A percentile compares a stretch with the other conserved stretches of the same genome.
Evolutionary conservation across 495 filamentous ascomycete species (phyloP).

Genomic region (Chaetomium fimeti): DNA sequence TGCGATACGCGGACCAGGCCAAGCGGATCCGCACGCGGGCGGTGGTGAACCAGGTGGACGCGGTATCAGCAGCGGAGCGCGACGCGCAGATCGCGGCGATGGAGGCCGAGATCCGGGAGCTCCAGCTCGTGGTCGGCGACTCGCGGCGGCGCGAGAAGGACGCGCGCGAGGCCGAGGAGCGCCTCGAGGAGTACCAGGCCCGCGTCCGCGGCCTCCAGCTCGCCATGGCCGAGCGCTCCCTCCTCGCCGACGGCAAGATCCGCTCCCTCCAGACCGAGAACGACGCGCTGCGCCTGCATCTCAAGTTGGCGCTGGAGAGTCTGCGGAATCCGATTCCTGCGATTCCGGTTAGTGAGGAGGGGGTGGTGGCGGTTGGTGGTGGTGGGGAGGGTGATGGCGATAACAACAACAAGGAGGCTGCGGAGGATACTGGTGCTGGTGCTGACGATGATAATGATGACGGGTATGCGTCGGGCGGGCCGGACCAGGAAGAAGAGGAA

Average conservation of each 20-base stretch:
- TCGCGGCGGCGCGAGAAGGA: constrained; percentile 51
- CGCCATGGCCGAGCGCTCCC: constrained; percentile 85
- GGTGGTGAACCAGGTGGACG: constrained; percentile 84
- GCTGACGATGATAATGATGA: constrained; percentile 31
- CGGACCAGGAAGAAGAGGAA: constrained; percentile 16
- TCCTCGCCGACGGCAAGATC: constrained; percentile 90
- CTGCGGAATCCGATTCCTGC: constrained; percentile 81
- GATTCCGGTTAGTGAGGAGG: constrained; percentile 42
- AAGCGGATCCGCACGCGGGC: constrained; percentile 97
- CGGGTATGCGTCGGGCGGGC: constrained; percentile 31
- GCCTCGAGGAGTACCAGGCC: constrained; percentile 88
- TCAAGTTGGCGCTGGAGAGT: constrained; percentile 81
- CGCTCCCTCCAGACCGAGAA: constrained; percentile 81
- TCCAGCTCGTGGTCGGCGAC: constrained; percentile 73
- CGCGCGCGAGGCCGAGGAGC: constrained; percentile 59
- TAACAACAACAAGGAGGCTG: constrained; percentile 21
- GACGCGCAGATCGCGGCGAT: constrained; percentile 92
- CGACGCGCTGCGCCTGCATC: constrained; percentile 78
- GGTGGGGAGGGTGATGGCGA: constrained; percentile 23
- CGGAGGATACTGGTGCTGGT: constrained; percentile 20
- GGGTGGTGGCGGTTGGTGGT: constrained; percentile 29
- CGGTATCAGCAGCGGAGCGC: constrained; percentile 78
- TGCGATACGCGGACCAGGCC: constrained; percentile 96
- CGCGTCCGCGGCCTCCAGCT: constrained; percentile 82
- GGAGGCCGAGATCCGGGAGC: constrained; percentile 81